These are phyloP conservation scores for Flammula alnicola DNA, from an alignment of 1,284 basidiomycete species.

Conservation along the genomic window DNA sequence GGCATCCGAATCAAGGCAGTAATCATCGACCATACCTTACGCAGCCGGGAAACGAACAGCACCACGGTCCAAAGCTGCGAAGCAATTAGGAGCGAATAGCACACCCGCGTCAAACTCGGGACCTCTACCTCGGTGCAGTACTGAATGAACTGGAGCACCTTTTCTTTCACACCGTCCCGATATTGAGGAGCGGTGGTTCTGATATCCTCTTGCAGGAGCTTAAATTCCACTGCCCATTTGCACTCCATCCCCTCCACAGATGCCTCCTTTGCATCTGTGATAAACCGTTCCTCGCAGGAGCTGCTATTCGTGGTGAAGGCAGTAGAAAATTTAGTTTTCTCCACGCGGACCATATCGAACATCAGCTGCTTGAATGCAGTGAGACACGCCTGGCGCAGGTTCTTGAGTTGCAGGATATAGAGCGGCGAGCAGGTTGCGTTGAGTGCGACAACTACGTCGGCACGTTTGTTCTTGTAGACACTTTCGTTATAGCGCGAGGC, in stretches of 20 bases:
- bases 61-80: no score
- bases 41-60: no score
- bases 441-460: conserved; percentile 80
- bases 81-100: no score
- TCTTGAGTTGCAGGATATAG: conserved; percentile 97
- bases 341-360: conserved; percentile 75
- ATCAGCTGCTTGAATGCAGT: conserved; percentile 82
- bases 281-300: conserved; percentile 72
- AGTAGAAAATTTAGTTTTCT: conserved; percentile 88
- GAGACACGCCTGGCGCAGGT: conserved; percentile 85
- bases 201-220: conserved; percentile 80
- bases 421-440: conserved; percentile 85
- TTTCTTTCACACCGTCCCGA: conserved; percentile 96
- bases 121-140: no score
- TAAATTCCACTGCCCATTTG: conserved; percentile 86
- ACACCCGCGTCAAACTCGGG: no score
- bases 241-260: conserved; percentile 77
- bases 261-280: conserved; percentile 68
- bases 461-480: conserved; percentile 92
- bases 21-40: no score
- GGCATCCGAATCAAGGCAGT: no score
- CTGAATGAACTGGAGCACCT: no score
- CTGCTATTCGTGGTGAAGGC: conserved; percentile 71
- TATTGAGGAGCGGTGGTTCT: conserved; percentile 83
- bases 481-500: conserved; percentile 95